Evolutionary conservation across 2,329 filamentous ascomycete species (phyloP), one percentile per base, ranked within the genome.

Genomic region (Pezicula radicicola): DNA sequence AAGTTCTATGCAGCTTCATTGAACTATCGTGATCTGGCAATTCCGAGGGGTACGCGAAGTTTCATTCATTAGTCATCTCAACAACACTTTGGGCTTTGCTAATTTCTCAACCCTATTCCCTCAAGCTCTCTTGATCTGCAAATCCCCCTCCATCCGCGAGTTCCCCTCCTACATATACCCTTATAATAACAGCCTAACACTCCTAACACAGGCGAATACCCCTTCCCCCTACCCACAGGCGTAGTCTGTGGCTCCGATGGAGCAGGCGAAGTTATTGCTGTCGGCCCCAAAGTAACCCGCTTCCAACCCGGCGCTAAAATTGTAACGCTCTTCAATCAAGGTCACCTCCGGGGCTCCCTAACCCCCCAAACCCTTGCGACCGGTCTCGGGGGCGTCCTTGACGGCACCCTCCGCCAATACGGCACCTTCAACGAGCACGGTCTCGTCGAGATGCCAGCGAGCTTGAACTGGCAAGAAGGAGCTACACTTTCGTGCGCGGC

Each of bases 241-340:
- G 50, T 71, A 0, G 60, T 71, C 13, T 64, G 70, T 1, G 61
- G 60, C 39, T 72, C 68, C 0, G 72, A 75, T 54, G 72, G 70
- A 28, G 71, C 75, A 4, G 76, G 75, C 7, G 72, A 72, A 50
- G 71, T 79, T 9, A 50, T 77, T 12, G 70, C 72, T 16, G 75
- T 83, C 16, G 84, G 84, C 50, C 67, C 73, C 8, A 75, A 77
- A 52, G 84, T 83, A 36, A 75, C 74, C 1, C 72, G 85, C 8
- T 77, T 82, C 48, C 72, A 84, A 54, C 77, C 81, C 54, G 83
- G 75, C 41, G 73, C 78, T 30, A 85, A 81, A 64, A 72, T 79
- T 48, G 75, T 84, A 35, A 83, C 81, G 3, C 74, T 87, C 12
- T 83, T 87, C 40, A 70, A 73, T 55, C 73, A 77, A 57, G 79